These are phyloP conservation scores for Coemansia pectinata DNA, from an alignment of 192 early-diverging fungal genomes.

Conservation along the genomic window DNA sequence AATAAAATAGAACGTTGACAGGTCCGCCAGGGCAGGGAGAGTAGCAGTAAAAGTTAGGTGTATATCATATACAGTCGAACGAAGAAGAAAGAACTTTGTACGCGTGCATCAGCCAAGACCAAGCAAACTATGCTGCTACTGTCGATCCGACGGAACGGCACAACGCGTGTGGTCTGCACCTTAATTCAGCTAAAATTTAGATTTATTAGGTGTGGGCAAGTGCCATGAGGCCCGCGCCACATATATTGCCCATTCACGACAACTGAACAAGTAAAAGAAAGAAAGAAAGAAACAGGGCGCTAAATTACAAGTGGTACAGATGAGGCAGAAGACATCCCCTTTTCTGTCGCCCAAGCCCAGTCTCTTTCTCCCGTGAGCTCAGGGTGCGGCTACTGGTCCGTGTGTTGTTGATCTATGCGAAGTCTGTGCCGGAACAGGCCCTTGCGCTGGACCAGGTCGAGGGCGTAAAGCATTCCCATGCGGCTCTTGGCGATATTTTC, in stretches of 20 bases:
- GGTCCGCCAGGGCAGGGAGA: not conserved
- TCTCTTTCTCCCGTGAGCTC: not conserved
- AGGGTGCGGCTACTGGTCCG: not conserved
- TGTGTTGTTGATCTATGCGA: constrained; percentile 14
- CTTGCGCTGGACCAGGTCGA: constrained; percentile 52
- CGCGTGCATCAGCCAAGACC: not conserved
- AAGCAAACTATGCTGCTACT: not conserved
- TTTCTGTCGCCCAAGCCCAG: not conserved
- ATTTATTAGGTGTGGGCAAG: too few relatives aligned
- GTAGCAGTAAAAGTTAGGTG: not conserved
- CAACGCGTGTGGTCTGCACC: not conserved
- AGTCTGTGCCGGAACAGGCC: constrained; percentile 48
- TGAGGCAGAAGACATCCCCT: not conserved
- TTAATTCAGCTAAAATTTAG: not conserved
- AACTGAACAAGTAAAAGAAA: not conserved
- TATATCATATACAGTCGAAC: not conserved
- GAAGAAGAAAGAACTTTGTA: not conserved
- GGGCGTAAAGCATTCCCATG: constrained; percentile 56
- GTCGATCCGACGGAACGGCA: not conserved
- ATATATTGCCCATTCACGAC: not conserved
- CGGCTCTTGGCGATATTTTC: constrained; percentile 61
- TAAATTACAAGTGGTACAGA: not conserved
- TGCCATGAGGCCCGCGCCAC: not conserved
- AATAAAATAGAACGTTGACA: not conserved
- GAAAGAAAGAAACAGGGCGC: not conserved